phyloP scores from a whole-genome alignment of 371 early-diverging fungal species.

The Mortierella sp. region DNA sequence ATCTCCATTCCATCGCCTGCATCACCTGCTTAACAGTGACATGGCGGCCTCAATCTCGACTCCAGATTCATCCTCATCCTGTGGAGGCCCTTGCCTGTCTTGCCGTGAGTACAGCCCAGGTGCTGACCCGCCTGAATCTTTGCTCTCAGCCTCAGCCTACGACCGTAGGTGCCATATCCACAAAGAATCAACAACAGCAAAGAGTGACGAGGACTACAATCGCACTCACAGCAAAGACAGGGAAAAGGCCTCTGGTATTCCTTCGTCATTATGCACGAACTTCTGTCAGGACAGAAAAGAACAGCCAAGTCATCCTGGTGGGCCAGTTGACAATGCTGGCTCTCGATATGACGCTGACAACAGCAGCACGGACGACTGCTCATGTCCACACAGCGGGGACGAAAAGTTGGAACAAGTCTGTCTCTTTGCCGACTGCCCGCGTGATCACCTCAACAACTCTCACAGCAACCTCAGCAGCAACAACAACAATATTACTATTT shows the following conservation, averaged over 20 bases:
- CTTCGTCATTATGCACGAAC: not conserved
- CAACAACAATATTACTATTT: not conserved
- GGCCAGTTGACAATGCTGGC: not conserved
- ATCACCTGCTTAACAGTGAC: no score
- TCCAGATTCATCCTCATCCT: not conserved
- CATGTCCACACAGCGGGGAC: not conserved
- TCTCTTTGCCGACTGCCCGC: slow-evolving; percentile 5
- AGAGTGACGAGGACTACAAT: not conserved
- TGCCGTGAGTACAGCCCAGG: not conserved
- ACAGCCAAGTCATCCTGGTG: not conserved
- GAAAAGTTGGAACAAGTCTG: not conserved
- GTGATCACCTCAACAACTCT: not conserved
- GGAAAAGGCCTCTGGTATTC: not conserved
- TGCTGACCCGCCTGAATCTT: not conserved
- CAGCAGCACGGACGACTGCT: not conserved
- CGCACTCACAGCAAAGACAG: not conserved
- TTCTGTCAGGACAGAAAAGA: not conserved
- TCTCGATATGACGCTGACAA: not conserved
- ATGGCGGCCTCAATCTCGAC: not conserved
- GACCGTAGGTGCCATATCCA: not conserved
- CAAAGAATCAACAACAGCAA: not conserved
- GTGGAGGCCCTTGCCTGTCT: not conserved
- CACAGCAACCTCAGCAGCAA: not conserved
- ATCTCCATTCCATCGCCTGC: no score
- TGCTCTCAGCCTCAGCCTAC: not conserved